Evolutionary conservation across 371 early-diverging fungal species (phyloP), one percentile per base, ranked within the genome.

Genomic region (Mucor saturninus): DNA sequence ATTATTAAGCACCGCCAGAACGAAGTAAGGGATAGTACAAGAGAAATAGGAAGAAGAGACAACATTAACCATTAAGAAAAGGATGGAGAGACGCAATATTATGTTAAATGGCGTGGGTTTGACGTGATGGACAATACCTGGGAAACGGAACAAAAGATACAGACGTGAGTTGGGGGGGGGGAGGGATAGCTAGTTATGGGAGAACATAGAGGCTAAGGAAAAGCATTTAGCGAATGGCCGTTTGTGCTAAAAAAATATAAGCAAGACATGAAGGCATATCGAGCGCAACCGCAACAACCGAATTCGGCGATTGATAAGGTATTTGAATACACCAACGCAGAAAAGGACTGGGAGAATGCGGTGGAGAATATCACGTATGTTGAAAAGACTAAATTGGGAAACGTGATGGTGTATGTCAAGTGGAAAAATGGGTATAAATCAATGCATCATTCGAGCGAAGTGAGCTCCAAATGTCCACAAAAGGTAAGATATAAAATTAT

Each of bases 351-450:
- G 69, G 69, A 69, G 39, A 11, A 28, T 2, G 56, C 26, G 26
- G 61, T 71, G 6, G 64, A 60, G 15, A 10, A n/a, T 2, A 69
- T 69, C 15, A 40, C 14, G 2, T 63, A 59, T 37, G 38, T 66
- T 4, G 71, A 71, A 28, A 59, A 39, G 14, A 46, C 60, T 40
- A 62, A 60, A 32, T 29, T 56, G 26, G 43, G 65, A 21, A 67
- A 67, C 13, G 37, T 63, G 9, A 28, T 62, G 0, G 64, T 71
- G 0, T 71, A 71, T 46, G 21, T 71, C 9, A 26, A 63, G 21
- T 71, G 71, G 71, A 71, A 71, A 56, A 56, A 66, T 53, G 71
- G 71, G 14, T 51, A 13, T 2, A 59, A 64, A 49, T 58, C 71
- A 3, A 32, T 57, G 0, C 71, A 71, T 39, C 71, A 69, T 43